Conservation (phyloP, 1,284 basidiomycete genomes). For the Ganoderma lingzhi region DNA sequence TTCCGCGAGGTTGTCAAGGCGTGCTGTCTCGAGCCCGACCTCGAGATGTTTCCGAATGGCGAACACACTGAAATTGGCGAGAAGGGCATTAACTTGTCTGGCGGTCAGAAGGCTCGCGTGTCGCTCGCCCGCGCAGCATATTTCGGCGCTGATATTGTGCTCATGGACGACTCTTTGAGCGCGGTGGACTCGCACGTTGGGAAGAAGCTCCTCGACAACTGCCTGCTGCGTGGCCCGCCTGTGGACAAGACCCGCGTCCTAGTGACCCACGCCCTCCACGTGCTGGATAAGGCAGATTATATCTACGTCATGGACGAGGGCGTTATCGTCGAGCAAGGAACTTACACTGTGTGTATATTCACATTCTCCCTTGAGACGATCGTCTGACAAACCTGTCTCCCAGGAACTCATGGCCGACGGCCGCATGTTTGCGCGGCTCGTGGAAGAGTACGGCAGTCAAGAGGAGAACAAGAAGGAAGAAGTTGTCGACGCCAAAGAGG, state of each 20-base stretch:
- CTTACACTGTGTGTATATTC: constrained; percentile 54
- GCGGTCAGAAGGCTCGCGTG: constrained; percentile 73
- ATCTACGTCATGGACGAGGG: constrained; percentile 83
- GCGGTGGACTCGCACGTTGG: constrained; percentile 80
- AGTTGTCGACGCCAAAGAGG: constrained; percentile 33
- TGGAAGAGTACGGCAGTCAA: constrained; percentile 66
- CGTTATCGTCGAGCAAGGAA: constrained; percentile 68
- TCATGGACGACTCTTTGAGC: constrained; percentile 77
- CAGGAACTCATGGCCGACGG: constrained; percentile 62
- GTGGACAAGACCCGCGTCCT: constrained; percentile 74
- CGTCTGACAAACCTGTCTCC: neutral
- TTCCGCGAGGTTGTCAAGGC: constrained; percentile 64
- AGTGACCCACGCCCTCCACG: constrained; percentile 79
- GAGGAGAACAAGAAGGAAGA: constrained; percentile 39
- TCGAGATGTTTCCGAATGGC: constrained; percentile 70
- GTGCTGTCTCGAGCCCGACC: constrained; percentile 71
- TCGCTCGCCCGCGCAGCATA: constrained; percentile 86
- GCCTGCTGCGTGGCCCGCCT: constrained; percentile 65
- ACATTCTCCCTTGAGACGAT: too few relatives aligned
- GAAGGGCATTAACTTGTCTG: constrained; percentile 77
- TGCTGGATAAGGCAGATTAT: constrained; percentile 72
- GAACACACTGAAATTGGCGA: constrained; percentile 87
- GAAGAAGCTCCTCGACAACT: constrained; percentile 66
- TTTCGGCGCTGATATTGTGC: constrained; percentile 74
- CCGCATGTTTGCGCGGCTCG: constrained; percentile 62